phyloP scores from a whole-genome alignment of 2,329 filamentous ascomycete genomes.

The Trichoderma pleuroti region DNA sequence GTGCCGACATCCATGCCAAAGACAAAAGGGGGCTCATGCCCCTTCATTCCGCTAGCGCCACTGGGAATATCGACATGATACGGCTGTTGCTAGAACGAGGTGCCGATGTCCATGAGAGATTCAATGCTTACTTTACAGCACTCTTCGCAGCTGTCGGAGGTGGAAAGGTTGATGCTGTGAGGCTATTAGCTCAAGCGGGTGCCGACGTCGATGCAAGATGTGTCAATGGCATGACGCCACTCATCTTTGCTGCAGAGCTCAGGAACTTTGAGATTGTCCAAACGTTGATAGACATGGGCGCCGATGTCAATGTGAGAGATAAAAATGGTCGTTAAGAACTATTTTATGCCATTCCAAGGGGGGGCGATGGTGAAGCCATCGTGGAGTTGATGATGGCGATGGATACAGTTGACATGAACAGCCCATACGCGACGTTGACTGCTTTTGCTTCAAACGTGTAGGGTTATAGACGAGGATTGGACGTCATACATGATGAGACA shows the following conservation, averaged over 20 bases:
- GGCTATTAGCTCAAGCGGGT: background rate
- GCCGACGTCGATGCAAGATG: background rate
- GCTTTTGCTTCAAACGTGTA: background rate
- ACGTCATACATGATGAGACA: background rate
- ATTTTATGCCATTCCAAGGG: background rate
- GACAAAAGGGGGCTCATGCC: accelerated
- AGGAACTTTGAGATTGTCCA: accelerated
- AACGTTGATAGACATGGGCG: background rate
- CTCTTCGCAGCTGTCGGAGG: accelerated
- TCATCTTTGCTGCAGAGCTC: too few species aligned
- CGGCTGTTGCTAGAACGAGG: background rate
- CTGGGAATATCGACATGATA: accelerated
- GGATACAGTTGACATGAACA: background rate
- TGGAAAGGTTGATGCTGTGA: background rate
- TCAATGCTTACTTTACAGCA: accelerated
- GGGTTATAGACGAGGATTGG: too few species aligned
- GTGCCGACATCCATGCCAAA: background rate
- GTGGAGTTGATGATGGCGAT: background rate
- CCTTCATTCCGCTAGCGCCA: background rate
- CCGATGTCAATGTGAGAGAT: too few species aligned
- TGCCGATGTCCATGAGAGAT: background rate
- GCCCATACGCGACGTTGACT: background rate
- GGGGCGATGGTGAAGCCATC: background rate
- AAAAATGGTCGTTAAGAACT: background rate
- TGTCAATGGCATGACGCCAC: too few species aligned